Conservation (phyloP, 78 protist species). For the Guillardia theta region DNA sequence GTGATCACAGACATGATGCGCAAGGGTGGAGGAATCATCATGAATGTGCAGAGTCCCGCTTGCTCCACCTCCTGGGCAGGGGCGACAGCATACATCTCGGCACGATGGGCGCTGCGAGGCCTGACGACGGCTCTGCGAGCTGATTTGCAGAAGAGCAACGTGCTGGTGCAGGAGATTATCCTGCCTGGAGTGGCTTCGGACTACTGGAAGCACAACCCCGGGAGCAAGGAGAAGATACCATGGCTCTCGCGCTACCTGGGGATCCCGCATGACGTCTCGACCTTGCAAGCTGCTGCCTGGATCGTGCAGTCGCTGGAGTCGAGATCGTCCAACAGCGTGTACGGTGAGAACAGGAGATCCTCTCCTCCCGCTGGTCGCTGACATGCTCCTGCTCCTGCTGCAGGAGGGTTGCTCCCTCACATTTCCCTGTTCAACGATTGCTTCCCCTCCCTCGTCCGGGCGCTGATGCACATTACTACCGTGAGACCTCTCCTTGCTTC, state of each 20-base stretch:
- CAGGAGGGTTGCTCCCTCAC: too few species aligned
- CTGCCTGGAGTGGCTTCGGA: neutral
- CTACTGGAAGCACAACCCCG: neutral
- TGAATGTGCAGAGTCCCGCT: neutral
- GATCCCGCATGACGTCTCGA: too few species aligned
- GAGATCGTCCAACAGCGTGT: too few species aligned
- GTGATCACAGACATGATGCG: neutral
- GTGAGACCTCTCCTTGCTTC: too few species aligned
- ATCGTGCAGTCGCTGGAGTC: too few species aligned
- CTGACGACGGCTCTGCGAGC: neutral
- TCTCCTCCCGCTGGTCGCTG: too few species aligned
- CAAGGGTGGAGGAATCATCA: neutral
- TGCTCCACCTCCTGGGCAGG: neutral
- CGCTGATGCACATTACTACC: too few species aligned
- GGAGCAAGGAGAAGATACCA: neutral
- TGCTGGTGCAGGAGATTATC: neutral
- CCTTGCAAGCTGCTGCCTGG: too few species aligned
- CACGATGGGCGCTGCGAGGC: neutral
- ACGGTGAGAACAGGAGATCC: too few species aligned
- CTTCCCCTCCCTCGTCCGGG: too few species aligned
- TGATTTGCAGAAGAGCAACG: neutral
- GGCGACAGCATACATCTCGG: neutral
- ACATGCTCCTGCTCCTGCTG: too few species aligned
- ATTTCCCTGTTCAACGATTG: too few species aligned
- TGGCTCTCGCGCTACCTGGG: neutral